Percentiles rank a stretch among this genome's conserved stretches.
phyloP scores from a whole-genome alignment of 2,329 filamentous ascomycete species.

The Monosporascus sp. region DNA sequence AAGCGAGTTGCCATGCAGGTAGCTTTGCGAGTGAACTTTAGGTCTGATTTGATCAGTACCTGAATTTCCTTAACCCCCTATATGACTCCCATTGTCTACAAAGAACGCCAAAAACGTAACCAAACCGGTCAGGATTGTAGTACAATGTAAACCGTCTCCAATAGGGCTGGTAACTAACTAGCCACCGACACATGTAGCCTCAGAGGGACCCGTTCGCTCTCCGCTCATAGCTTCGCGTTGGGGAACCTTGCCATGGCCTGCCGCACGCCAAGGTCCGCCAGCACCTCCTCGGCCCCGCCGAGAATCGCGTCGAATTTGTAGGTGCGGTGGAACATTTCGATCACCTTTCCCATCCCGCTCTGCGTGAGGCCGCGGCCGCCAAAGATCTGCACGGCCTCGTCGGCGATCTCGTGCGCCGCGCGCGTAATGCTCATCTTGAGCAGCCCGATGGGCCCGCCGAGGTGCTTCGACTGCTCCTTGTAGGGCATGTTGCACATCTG shows the following conservation, averaged over 20 bases:
- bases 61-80: too few relatives aligned
- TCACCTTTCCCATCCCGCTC: conserved; percentile 73
- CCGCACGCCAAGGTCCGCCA: conserved; percentile 74
- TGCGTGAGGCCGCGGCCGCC: conserved; percentile 77
- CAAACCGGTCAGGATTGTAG: too few relatives aligned
- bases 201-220: too few relatives aligned
- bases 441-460: conserved; percentile 76
- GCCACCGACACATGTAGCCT: too few relatives aligned
- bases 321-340: conserved; percentile 80
- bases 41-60: too few relatives aligned
- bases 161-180: too few relatives aligned
- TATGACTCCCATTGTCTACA: too few relatives aligned
- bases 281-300: conserved; percentile 77
- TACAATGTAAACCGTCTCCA: too few relatives aligned
- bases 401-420: conserved; percentile 75
- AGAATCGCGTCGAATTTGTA: conserved; percentile 79
- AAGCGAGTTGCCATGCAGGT: too few relatives aligned
- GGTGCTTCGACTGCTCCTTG: conserved; percentile 64
- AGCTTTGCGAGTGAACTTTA: too few relatives aligned
- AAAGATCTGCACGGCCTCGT: conserved; percentile 81
- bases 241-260: conserved; percentile 83
- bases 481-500: conserved; percentile 87
- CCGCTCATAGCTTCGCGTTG: conserved; percentile 69
- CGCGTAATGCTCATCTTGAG: conserved; percentile 76
- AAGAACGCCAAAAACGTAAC: too few relatives aligned